Evolutionary conservation across 331 rosid species (phyloP).

Genomic region (Dryas integrifolia): DNA sequence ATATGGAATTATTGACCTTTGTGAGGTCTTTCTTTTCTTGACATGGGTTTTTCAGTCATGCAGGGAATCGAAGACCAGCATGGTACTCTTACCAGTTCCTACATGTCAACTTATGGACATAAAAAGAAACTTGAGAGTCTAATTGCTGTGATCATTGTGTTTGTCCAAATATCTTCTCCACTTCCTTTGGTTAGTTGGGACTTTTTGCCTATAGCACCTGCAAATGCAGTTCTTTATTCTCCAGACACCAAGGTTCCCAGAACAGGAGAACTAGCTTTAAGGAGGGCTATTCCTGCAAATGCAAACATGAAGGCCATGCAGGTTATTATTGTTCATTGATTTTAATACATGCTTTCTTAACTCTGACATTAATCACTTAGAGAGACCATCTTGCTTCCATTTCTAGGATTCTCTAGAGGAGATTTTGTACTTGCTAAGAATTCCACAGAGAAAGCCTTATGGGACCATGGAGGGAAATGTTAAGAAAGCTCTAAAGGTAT

Average conservation of each 20-base stretch:
- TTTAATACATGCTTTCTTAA: neutral
- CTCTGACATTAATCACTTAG: slow-evolving; percentile 15
- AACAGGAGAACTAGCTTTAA: slow-evolving; percentile 80
- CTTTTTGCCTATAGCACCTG: slow-evolving; percentile 35
- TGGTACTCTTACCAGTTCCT: slow-evolving; percentile 24
- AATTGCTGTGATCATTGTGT: slow-evolving; percentile 42
- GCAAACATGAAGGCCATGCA: slow-evolving; percentile 81
- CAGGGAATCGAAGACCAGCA: slow-evolving; percentile 41
- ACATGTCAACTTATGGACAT: slow-evolving; percentile 30
- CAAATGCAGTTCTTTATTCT: slow-evolving; percentile 54
- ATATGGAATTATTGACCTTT: neutral
- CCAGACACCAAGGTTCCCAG: slow-evolving; percentile 66
- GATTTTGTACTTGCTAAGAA: slow-evolving; percentile 77
- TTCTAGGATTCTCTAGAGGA: slow-evolving; percentile 82
- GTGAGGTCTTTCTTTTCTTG: slow-evolving; percentile 22
- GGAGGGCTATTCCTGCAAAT: slow-evolving; percentile 90
- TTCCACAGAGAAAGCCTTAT: slow-evolving; percentile 91
- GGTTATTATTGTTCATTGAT: slow-evolving; percentile 39
- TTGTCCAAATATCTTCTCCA: slow-evolving; percentile 46
- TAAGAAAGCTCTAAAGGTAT: slow-evolving; percentile 86
- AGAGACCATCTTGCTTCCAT: slow-evolving; percentile 17
- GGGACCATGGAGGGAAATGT: slow-evolving; percentile 98
- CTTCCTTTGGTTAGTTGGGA: slow-evolving; percentile 41
- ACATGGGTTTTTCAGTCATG: slow-evolving; percentile 43
- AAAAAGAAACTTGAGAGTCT: slow-evolving; percentile 51